These are phyloP conservation scores for Glonium stellatum DNA, from an alignment of 495 filamentous ascomycete species.

Conservation along the genomic window DNA sequence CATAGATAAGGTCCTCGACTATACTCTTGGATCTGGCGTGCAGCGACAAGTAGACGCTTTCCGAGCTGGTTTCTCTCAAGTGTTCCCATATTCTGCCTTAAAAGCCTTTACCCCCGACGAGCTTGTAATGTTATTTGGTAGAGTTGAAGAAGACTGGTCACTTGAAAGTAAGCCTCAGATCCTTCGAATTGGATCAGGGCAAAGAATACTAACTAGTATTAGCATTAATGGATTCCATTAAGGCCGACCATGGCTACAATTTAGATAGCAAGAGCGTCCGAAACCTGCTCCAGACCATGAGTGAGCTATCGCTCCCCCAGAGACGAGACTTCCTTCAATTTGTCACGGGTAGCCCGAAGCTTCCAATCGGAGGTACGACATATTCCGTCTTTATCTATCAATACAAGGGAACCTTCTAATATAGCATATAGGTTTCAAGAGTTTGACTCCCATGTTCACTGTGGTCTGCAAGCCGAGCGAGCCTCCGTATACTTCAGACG, in stretches of 20 bases:
- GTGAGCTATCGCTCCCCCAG: constrained; percentile 65
- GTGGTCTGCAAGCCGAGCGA: constrained; percentile 98
- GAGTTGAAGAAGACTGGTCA: constrained; percentile 93
- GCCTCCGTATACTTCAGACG: constrained; percentile 86
- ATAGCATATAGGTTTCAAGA: constrained; percentile 72
- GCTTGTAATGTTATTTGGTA: constrained; percentile 92
- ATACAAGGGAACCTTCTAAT: constrained; percentile 21
- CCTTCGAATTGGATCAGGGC: background rate
- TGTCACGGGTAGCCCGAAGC: constrained; percentile 94
- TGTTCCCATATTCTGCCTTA: constrained; percentile 90
- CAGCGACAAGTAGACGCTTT: constrained; percentile 87
- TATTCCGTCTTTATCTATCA: constrained; percentile 1
- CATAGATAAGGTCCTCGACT: constrained; percentile 81
- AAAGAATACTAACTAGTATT: constrained; percentile 26
- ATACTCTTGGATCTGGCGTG: constrained; percentile 83
- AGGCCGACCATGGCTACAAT: constrained; percentile 99
- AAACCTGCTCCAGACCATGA: constrained; percentile 93
- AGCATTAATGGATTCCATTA: constrained; percentile 97
- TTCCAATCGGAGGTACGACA: constrained; percentile 88
- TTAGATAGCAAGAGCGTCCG: constrained; percentile 97
- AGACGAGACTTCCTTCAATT: constrained; percentile 97
- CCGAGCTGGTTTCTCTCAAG: constrained; percentile 83
- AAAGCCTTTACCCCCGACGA: constrained; percentile 94
- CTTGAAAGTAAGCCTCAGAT: constrained; percentile 70
- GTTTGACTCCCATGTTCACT: constrained; percentile 93